Evolutionary conservation across 2,329 filamentous ascomycete species (phyloP).

Genomic region (Penicillium fuscoglaucum): DNA sequence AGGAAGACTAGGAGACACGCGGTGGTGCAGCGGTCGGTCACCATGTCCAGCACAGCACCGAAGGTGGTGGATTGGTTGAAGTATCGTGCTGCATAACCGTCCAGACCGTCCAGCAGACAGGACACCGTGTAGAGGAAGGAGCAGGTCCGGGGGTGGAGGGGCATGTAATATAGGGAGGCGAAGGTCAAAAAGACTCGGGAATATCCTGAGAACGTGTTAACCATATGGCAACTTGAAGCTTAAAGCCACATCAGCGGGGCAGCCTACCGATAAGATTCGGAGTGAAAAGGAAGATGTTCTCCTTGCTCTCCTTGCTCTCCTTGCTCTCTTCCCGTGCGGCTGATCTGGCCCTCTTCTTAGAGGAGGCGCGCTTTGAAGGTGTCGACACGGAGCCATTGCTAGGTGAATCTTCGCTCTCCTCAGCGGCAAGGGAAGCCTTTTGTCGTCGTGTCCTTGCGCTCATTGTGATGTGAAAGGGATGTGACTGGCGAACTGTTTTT

Average conservation of each 20-base stretch:
- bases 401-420: constrained; percentile 34
- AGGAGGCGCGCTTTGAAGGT: constrained; percentile 30
- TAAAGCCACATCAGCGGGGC: not conserved
- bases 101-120: constrained; percentile 90
- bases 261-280: constrained; percentile 76
- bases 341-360: constrained; percentile 31
- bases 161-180: constrained; percentile 98
- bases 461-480: constrained; percentile 29
- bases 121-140: constrained; percentile 83
- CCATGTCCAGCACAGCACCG: constrained; percentile 97
- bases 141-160: constrained; percentile 93
- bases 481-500: not conserved
- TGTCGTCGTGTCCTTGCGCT: constrained; percentile 43
- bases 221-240: too few species aligned
- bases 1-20: constrained; percentile 93
- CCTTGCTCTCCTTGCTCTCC: constrained; percentile 61
- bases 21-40: constrained; percentile 96
- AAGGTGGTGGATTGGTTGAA: constrained; percentile 93
- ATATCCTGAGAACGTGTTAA: constrained; percentile 59
- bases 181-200: constrained; percentile 76
- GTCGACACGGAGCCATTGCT: constrained; percentile 35
- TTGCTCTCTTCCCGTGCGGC: constrained; percentile 36
- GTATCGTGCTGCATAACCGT: constrained; percentile 84
- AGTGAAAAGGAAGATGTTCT: constrained; percentile 81
- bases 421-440: constrained; percentile 37